Evolutionary conservation across 192 early-diverging fungal species (phyloP), one percentile per base, ranked within the genome.

Genomic region (Backusella luteola): DNA sequence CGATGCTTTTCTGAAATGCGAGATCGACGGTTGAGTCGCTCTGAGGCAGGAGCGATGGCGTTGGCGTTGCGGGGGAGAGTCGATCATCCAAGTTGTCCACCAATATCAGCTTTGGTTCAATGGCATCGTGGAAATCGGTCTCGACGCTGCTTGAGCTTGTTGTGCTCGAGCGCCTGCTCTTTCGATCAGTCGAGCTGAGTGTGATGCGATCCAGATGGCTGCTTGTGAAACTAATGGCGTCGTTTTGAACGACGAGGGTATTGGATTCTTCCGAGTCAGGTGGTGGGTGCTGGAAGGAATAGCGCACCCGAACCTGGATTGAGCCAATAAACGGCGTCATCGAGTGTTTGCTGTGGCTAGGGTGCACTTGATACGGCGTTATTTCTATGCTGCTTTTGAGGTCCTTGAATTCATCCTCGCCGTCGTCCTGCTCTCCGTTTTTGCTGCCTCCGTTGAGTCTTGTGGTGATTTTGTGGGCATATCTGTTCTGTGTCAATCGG

Each of bases 271-370:
- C 63, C 26, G 41, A 23, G 36, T 81, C 80, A 7, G 35, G 35
- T 49, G 70, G 76, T 14, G 82, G 82, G 34, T 73, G 52, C 42
- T 84, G 82, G 53, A 69, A 84, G 5, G 59, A 32, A 52, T 84
- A 84, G 2, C 79, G 73, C 3, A 84, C 39, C 19, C 82, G 67
- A 12, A 84, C 73, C 46, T 76, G 79, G n/a, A 84, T 73, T 0
- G 79, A 80, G 1, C 82, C 82, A 26, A 80, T 78, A 11, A 80
- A 75, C 8, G 76, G 76, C 11, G 73, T 77, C 76, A 75, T 81
- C 15, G 80, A 77, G 26, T 81, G 75, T 53, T 73, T 76, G 46
- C 68, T 52, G 39, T 81, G 76, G 56, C 76, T 77, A 19, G 76
- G 80, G 34, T 76, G 76, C 6, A 52, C 44, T 35, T 69, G 72